These are phyloP conservation scores for Iris pallida DNA, from an alignment of 116 monocot genomes.

Conservation along the genomic window DNA sequence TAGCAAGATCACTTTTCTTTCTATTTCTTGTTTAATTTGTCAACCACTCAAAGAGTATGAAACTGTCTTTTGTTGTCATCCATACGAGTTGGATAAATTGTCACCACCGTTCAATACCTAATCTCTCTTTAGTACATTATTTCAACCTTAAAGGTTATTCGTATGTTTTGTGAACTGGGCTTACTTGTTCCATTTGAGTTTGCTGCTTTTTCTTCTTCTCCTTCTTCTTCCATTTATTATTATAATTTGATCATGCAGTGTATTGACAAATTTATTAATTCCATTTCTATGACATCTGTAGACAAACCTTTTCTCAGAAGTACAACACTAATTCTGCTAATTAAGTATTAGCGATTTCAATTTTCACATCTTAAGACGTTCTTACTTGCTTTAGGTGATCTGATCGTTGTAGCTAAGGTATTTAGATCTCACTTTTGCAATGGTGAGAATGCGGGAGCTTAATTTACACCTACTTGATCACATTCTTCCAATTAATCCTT, in stretches of 20 bases:
- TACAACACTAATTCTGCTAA: neutral
- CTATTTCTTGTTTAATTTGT: neutral
- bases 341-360: neutral
- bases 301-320: too few species aligned
- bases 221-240: too few species aligned
- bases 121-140: neutral
- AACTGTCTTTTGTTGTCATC: neutral
- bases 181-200: too few species aligned
- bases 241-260: too few species aligned
- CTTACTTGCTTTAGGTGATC: neutral
- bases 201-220: too few species aligned
- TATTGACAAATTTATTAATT: too few species aligned
- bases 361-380: slow-evolving; percentile 1
- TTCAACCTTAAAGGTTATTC: too few species aligned
- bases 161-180: too few species aligned
- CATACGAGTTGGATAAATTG: neutral
- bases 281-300: too few species aligned
- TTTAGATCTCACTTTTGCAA: neutral
- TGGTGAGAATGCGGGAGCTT: too few species aligned
- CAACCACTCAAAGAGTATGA: neutral
- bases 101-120: neutral
- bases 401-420: too few species aligned
- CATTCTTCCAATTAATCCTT: neutral
- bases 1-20: neutral
- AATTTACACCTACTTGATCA: slow-evolving; percentile 7